Conservation (phyloP, 1,284 basidiomycete genomes). For the Rhodotorula sp. region DNA sequence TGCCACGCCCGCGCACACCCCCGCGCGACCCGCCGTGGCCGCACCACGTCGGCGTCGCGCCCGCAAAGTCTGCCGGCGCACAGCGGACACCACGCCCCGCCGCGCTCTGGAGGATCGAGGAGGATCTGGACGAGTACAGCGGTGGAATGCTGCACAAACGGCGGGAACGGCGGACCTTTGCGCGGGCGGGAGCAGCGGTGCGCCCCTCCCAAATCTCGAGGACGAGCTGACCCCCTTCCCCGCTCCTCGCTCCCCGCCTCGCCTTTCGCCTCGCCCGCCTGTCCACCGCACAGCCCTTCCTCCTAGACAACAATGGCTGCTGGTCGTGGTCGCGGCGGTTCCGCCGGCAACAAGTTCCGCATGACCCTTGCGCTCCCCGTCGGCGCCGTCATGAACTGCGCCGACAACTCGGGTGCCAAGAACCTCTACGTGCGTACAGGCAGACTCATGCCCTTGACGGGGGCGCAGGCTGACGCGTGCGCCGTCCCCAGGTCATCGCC, state of each 20-base stretch:
- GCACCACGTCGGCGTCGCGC: neutral
- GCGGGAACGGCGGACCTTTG: neutral
- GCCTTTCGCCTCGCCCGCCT: neutral
- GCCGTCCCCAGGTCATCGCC: conserved; percentile 65
- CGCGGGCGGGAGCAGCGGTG: neutral
- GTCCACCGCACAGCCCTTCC: neutral
- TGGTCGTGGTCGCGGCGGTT: conserved; percentile 46
- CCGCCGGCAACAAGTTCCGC: conserved; percentile 92
- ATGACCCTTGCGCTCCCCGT: conserved; percentile 89
- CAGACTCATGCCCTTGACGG: too few relatives aligned
- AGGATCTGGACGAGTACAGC: neutral
- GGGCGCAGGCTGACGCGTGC: neutral
- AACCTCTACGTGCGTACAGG: conserved; percentile 64
- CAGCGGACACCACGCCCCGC: too few relatives aligned
- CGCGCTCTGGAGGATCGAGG: neutral
- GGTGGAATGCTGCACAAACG: neutral
- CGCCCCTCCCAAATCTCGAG: conserved; percentile 1
- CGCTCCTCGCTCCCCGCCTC: neutral
- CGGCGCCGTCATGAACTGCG: conserved; percentile 98
- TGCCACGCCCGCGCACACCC: neutral
- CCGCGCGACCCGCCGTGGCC: neutral
- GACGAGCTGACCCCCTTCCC: conserved; percentile 8
- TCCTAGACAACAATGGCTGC: conserved; percentile 41
- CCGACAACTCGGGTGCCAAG: conserved; percentile 99
- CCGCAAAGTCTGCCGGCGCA: too few relatives aligned